Evolutionary conservation across 2,329 filamentous ascomycete species (phyloP).

Genomic region (Exophiala spinifera): DNA sequence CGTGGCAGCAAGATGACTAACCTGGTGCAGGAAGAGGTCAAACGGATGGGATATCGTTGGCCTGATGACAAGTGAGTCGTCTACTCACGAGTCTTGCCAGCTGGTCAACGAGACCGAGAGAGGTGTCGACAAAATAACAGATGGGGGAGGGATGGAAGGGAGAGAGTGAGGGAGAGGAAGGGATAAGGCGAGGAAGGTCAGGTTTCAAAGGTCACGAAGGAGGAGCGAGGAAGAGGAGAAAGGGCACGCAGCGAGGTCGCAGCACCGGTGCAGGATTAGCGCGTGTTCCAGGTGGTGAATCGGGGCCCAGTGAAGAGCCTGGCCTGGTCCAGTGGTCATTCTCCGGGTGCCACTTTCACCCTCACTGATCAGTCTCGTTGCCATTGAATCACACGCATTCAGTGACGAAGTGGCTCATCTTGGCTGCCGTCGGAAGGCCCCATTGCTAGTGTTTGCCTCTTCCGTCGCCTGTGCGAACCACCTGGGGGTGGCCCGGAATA

Average conservation of each 20-base stretch:
- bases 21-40: slow-evolving; percentile 10
- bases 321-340: no score
- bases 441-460: not conserved
- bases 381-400: no score
- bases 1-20: slow-evolving; percentile 16
- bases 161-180: slow-evolving; percentile 11
- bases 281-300: not conserved
- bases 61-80: slow-evolving; percentile 25
- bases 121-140: not conserved
- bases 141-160: slow-evolving; percentile 2
- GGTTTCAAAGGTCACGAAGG: not conserved
- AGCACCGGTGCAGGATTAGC: not conserved
- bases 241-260: not conserved
- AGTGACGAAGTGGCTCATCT: slow-evolving; percentile 1
- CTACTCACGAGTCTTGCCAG: slow-evolving; percentile 22
- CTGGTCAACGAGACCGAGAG: slow-evolving; percentile 6
- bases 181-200: slow-evolving; percentile 4
- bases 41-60: slow-evolving; percentile 1
- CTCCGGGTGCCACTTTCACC: not conserved
- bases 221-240: slow-evolving; percentile 1
- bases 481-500: not conserved
- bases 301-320: not conserved
- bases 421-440: not conserved
- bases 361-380: no score
- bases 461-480: slow-evolving; percentile 1